Conservation (phyloP, 768 basidiomycete genomes). For the Porphyrellus cyaneotinctus region DNA sequence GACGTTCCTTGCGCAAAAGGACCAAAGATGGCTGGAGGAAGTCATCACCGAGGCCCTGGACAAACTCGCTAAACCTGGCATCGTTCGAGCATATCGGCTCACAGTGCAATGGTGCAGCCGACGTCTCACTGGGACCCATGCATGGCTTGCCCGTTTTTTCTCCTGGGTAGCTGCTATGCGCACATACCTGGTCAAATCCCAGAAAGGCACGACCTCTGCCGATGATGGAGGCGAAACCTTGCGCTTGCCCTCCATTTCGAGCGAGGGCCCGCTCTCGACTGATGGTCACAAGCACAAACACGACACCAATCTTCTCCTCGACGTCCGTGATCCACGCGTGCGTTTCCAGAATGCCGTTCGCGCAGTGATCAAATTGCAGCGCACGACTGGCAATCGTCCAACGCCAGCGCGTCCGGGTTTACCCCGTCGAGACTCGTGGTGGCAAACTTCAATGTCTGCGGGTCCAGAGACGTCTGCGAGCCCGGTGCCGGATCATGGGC, state of each 20-base stretch:
- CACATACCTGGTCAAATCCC: not conserved
- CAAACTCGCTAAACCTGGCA: slow-evolving; percentile 14
- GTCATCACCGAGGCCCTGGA: slow-evolving; percentile 29
- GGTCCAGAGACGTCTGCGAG: slow-evolving; percentile 6
- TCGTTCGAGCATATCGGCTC: slow-evolving; percentile 25
- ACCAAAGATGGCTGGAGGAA: slow-evolving; percentile 45
- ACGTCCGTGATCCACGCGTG: slow-evolving; percentile 22
- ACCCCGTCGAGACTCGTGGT: slow-evolving; percentile 27
- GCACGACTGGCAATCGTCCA: slow-evolving; percentile 24
- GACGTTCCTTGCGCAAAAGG: slow-evolving; percentile 40
- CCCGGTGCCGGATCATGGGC: slow-evolving; percentile 16
- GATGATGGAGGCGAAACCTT: not conserved
- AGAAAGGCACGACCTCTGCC: not conserved
- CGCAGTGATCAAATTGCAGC: slow-evolving; percentile 40
- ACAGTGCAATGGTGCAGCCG: slow-evolving; percentile 22
- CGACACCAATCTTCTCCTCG: slow-evolving; percentile 16
- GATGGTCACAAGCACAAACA: not conserved
- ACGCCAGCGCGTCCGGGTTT: slow-evolving; percentile 20
- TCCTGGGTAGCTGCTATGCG: slow-evolving; percentile 10
- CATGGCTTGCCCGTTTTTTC: slow-evolving; percentile 9
- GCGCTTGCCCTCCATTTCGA: slow-evolving; percentile 2
- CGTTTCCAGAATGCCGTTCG: slow-evolving; percentile 42
- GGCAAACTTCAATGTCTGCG: slow-evolving; percentile 15
- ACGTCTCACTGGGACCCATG: slow-evolving; percentile 8
- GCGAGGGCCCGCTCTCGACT: slow-evolving; percentile 2